Conservation (phyloP, 2,329 filamentous ascomycete genomes). For the Colletotrichum liriopes region DNA sequence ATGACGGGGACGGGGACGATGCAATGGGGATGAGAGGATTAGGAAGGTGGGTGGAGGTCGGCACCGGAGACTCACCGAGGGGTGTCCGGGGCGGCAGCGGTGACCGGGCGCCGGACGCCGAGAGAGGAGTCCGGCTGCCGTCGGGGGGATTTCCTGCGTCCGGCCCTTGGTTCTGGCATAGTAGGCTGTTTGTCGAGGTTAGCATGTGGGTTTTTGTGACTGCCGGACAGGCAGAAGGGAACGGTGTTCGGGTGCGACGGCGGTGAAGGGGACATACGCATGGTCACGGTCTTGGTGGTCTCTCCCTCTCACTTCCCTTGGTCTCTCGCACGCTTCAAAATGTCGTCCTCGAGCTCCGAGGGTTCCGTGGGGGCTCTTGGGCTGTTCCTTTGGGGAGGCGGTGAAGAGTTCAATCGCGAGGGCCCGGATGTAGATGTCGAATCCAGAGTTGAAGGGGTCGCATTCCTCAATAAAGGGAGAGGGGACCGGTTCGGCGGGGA, state of each 20-base stretch:
- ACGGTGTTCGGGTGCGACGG: background rate
- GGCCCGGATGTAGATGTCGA: background rate
- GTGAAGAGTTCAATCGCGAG: constrained; percentile 3
- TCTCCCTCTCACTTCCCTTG: background rate
- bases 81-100: constrained; percentile 38
- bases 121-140: constrained; percentile 35
- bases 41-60: constrained; percentile 12
- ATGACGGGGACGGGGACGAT: background rate
- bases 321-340: background rate
- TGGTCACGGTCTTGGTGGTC: background rate
- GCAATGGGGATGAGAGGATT: background rate
- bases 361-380: background rate
- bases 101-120: constrained; percentile 36
- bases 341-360: background rate
- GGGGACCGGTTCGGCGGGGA: background rate
- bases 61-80: constrained; percentile 30
- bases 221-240: background rate
- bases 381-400: background rate
- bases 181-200: constrained; percentile 26
- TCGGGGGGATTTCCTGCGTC: constrained; percentile 42
- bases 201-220: constrained; percentile 3
- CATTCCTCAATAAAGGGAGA: constrained; percentile 12
- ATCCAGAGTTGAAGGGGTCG: background rate
- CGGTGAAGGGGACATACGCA: constrained; percentile 12
- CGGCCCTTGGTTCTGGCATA: constrained; percentile 41